phyloP scores from a whole-genome alignment of 2,329 filamentous ascomycete species.

The Aureobasidium sp. region DNA sequence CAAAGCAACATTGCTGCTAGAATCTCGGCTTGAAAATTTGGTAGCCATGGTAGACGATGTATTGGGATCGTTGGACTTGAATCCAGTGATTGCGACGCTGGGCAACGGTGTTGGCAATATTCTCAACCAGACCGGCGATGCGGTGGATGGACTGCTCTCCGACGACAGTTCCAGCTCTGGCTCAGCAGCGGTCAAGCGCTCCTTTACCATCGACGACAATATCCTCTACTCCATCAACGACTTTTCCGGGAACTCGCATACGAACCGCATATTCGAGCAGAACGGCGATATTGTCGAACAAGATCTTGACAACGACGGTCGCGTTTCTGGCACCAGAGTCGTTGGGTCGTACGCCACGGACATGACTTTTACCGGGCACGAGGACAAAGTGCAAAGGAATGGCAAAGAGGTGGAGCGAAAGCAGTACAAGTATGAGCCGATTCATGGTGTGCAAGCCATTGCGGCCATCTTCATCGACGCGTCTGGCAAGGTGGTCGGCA shows the following conservation, averaged over 20 bases:
- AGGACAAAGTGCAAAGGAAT: slow-evolving; percentile 21
- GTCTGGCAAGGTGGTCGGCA: slow-evolving; percentile 15
- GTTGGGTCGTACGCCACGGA: slow-evolving; percentile 51
- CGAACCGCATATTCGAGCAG: slow-evolving; percentile 48
- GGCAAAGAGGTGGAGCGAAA: slow-evolving; percentile 19
- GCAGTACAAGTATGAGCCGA: slow-evolving; percentile 23
- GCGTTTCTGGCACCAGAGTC: slow-evolving; percentile 39
- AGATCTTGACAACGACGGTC: slow-evolving; percentile 41
- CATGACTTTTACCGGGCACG: slow-evolving; percentile 43
- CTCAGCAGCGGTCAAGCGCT: slow-evolving; percentile 33
- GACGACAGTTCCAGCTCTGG: neutral
- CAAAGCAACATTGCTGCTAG: slow-evolving; percentile 49
- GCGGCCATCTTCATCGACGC: slow-evolving; percentile 18
- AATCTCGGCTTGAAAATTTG: slow-evolving; percentile 52
- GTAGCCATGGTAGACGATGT: slow-evolving; percentile 53
- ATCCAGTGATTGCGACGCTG: slow-evolving; percentile 44
- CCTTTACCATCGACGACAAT: slow-evolving; percentile 46
- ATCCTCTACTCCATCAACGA: slow-evolving; percentile 55
- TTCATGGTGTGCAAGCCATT: slow-evolving; percentile 20
- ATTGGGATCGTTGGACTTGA: slow-evolving; percentile 51
- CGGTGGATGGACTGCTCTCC: neutral
- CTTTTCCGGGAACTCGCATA: slow-evolving; percentile 43
- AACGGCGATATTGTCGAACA: slow-evolving; percentile 56
- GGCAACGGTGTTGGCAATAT: slow-evolving; percentile 16
- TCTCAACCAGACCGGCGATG: slow-evolving; percentile 16